Base-by-base conservation (phyloP, 2,329 filamentous ascomycete genomes). In the Claviceps paspali region DNA sequence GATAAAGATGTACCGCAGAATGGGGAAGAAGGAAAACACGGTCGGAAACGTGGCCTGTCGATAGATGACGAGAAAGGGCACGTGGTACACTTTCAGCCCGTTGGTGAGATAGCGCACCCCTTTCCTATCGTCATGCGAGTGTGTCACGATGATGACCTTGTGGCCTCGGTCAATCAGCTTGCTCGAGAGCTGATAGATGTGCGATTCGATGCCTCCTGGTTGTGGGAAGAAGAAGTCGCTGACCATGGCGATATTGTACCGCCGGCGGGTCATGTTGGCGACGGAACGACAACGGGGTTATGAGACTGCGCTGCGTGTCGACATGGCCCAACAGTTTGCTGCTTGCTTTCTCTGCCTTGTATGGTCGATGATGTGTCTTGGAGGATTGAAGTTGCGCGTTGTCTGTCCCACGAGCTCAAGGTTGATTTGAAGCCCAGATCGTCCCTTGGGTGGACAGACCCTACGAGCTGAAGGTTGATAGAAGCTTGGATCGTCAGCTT, bases 161-260 rank as follows among this genome's bases (percentile, higher is more conserved):
- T 98, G 91, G 29, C 91, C 91, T 29, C 91, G 83, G 58, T 98
- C 88, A 47, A 96, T 86, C 48, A 98, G 76, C 70, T 96, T 98
- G 40, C 82, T 84, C 23, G 88, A 91, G 29, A 98, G 69, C 60
- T 98, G 91, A 64, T 98, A 98, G 50, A 98, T 96, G 62, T 98
- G 91, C 59, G 85, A 93, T 64, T 98, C 91, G 46, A 98, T 77
- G 50, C 91, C 91, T 54, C 91, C 87, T 36, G 91, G 88, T 53
- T 96, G 88, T 11, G 91, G 91, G 56, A 92, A 98, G 77, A 98
- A 98, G 71, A 93, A 95, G 68, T 98, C 91, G 72, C 88, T 87
- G 58, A 95, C 83, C 91, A 98, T 98, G 44, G 75, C 76, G 61
- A 79, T 79, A 52, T 76, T 79, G 59, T 78, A 79, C 23, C 69